phyloP scores from a whole-genome alignment of 768 basidiomycete species.

The Rhizopogon vesiculosus region DNA sequence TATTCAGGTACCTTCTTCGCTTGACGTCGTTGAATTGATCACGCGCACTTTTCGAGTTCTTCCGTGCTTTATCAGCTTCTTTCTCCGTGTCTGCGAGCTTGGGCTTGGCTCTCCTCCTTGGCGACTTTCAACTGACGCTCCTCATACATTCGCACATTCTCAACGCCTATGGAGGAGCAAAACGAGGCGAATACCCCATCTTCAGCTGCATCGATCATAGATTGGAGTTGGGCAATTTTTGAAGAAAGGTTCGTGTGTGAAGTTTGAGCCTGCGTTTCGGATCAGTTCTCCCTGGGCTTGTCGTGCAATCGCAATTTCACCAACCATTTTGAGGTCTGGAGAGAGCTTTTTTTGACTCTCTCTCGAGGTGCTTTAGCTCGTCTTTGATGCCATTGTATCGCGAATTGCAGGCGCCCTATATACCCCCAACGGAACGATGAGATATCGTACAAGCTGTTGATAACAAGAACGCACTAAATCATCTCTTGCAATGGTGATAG shows the following conservation, averaged over 20 bases:
- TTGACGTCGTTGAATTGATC: conserved; percentile 90
- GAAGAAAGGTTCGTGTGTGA: conserved; percentile 48
- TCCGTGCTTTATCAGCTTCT: conserved; percentile 89
- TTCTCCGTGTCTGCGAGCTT: conserved; percentile 86
- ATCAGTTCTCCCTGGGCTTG: too few species aligned
- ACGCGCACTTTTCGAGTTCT: conserved; percentile 84
- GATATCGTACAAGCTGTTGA: not conserved
- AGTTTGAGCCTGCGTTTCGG: conserved; percentile 43
- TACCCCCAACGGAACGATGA: not conserved
- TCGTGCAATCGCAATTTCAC: too few species aligned
- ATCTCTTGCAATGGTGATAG: conserved; percentile 70
- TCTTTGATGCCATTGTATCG: conserved; percentile 76
- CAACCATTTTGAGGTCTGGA: conserved; percentile 72
- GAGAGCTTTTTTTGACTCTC: conserved; percentile 59
- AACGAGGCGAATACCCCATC: conserved; percentile 74
- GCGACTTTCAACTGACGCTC: conserved; percentile 85
- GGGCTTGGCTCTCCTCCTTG: conserved; percentile 82
- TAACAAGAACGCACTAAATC: conserved; percentile 58
- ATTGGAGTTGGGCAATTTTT: conserved; percentile 50
- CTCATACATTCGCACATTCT: conserved; percentile 89
- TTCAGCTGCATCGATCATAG: conserved; percentile 70
- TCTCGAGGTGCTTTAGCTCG: conserved; percentile 78
- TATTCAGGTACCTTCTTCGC: conserved; percentile 56
- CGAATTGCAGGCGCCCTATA: conserved; percentile 68
- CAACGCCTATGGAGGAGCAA: conserved; percentile 73